Evolutionary conservation across 1,284 basidiomycete species (phyloP), one percentile per base, ranked within the genome.

Genomic region (Cutaneotrichosporon sp.): DNA sequence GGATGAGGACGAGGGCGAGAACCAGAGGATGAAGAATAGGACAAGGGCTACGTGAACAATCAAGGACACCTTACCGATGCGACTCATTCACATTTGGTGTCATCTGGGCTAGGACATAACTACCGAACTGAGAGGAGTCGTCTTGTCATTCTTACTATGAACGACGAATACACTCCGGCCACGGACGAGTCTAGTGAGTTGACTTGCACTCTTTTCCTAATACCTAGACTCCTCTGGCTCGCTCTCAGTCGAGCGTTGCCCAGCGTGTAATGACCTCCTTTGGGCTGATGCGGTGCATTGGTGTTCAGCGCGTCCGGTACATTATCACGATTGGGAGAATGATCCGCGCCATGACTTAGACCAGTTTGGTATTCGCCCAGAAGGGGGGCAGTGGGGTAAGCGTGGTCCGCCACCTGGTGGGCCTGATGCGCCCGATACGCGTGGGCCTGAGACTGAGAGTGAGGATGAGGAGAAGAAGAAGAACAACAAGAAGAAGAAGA

Each of bases 251-350:
- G 22, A 22, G 9, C 47, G 47, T n/a, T 49, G 47, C 10, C 47
- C 47, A 2, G 47, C 47, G 9, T 49, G 47, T 21, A 5, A 14
- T n/a, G 47, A 49, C 47, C 47, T 49, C n/a, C 47, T 49, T n/a
- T 49, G 47, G 47, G 47, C n/a, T n/a, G 47, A 49, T 21, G 47
- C 47, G 21, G 47, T 49, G 47, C 47, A 49, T n/a, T 49, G 47
- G 47, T 49, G 47, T 21, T 7, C n/a, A 7, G 47, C 47, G 22
- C 47, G 47, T n/a, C 21, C n/a, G 10, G 47, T 49, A n/a, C 47
- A 49, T 10, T 2, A 10, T 7, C 47, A 49, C 47, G 47, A 49
- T 10, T 49, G 47, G 47, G 47, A 30, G 49, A 30, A 26, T 11
- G 49, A 30, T 18, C 49, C 49, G 49, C 49, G 26, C 22, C 10